Conservation (phyloP, 1,284 basidiomycete genomes). For the Trametes pubescens region DNA sequence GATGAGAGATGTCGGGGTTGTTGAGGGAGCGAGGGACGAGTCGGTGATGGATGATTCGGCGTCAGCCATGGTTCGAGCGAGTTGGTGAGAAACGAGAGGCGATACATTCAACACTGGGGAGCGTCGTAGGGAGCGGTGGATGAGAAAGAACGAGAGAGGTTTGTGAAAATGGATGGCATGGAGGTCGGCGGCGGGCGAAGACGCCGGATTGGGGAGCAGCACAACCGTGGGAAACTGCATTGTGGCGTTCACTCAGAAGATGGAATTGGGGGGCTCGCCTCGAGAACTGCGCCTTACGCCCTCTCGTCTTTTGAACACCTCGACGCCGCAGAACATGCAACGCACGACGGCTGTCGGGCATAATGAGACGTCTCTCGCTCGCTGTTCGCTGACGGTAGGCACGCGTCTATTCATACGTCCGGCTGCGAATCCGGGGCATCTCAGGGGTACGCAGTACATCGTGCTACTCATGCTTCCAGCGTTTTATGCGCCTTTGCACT, state of each 20-base stretch:
- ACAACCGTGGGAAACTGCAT: constrained; percentile 20
- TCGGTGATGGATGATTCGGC: constrained; percentile 36
- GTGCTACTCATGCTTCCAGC: background rate
- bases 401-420: constrained; percentile 20
- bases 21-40: constrained; percentile 39
- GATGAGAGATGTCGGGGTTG: constrained; percentile 36
- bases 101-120: constrained; percentile 31
- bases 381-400: constrained; percentile 7
- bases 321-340: constrained; percentile 13
- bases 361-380: constrained; percentile 14
- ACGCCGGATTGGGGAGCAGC: constrained; percentile 5
- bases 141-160: constrained; percentile 24
- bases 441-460: constrained; percentile 10
- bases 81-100: constrained; percentile 26
- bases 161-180: constrained; percentile 6
- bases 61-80: constrained; percentile 32
- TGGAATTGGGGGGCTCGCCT: background rate
- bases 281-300: background rate
- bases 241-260: constrained; percentile 8
- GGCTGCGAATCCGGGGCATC: constrained; percentile 14
- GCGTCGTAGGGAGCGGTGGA: constrained; percentile 26
- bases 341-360: constrained; percentile 8
- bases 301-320: constrained; percentile 18
- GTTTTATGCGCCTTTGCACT: background rate
- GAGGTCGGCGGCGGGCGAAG: constrained; percentile 4